Conservation (phyloP, 2,329 filamentous ascomycete genomes). For the Neopestalotiopsis sp. region DNA sequence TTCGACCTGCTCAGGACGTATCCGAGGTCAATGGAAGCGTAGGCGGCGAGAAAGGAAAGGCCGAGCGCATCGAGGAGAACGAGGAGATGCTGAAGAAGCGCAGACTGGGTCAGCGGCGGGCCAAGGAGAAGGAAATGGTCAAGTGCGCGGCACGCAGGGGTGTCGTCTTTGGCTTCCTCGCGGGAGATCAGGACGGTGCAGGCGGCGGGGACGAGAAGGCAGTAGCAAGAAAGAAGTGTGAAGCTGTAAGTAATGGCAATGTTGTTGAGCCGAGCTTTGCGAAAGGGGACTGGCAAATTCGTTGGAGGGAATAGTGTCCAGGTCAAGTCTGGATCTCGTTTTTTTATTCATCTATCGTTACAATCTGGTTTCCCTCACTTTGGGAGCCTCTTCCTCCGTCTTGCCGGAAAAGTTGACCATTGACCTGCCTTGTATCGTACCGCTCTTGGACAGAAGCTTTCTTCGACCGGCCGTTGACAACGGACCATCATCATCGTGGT, state of each 20-base stretch:
- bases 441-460: conserved; percentile 33
- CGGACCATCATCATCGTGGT: conserved; percentile 37
- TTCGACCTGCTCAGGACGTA: conserved; percentile 40
- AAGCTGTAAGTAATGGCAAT: conserved; percentile 62
- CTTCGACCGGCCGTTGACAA: conserved; percentile 27
- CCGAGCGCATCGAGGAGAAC: conserved; percentile 57
- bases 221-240: conserved; percentile 49
- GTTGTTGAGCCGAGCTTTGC: conserved; percentile 66
- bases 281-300: conserved; percentile 63
- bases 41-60: conserved; percentile 58
- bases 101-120: conserved; percentile 50
- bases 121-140: conserved; percentile 43
- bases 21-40: conserved; percentile 62
- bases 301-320: conserved; percentile 53
- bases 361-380: neutral
- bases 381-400: neutral
- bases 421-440: conserved; percentile 25
- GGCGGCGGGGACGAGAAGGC: conserved; percentile 20
- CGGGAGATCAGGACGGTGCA: conserved; percentile 15
- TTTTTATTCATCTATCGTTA: neutral
- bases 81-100: conserved; percentile 55
- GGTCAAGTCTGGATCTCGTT: neutral
- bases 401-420: conserved; percentile 25
- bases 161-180: conserved; percentile 58
- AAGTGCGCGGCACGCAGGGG: conserved; percentile 55